These are phyloP conservation scores for Saprolegnia parasitica DNA, from an alignment of 352 stramenopile species.

Conservation along the genomic window DNA sequence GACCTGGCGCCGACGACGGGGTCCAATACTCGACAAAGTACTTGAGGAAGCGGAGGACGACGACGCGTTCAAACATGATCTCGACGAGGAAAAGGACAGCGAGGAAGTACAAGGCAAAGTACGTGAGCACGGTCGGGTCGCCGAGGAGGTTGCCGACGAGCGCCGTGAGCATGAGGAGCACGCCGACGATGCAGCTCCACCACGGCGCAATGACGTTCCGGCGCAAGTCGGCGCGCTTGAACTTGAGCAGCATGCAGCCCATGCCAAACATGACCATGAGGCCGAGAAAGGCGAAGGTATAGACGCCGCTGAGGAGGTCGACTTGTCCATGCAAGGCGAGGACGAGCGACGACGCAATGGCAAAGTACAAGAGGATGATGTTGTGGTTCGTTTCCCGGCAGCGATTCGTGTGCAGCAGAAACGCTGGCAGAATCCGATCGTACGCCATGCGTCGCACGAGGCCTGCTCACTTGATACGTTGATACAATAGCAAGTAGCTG, in stretches of 20 bases:
- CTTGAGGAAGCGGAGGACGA: constrained; percentile 20
- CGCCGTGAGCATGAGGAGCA: constrained; percentile 25
- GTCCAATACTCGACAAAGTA: constrained; percentile 3
- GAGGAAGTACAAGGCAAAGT: constrained; percentile 28
- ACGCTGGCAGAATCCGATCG: constrained; percentile 34
- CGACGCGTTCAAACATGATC: constrained; percentile 29
- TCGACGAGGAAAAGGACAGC: constrained; percentile 16
- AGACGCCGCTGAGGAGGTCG: constrained; percentile 47
- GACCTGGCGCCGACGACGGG: background rate
- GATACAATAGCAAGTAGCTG: background rate
- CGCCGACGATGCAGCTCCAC: constrained; percentile 29
- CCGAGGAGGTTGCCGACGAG: constrained; percentile 28
- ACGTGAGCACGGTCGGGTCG: constrained; percentile 27
- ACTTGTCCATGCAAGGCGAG: constrained; percentile 45
- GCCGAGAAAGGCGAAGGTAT: constrained; percentile 53
- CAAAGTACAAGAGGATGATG: constrained; percentile 42
- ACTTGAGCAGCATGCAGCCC: constrained; percentile 60
- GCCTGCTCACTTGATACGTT: background rate
- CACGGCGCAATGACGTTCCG: constrained; percentile 36
- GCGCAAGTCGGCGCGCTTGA: constrained; percentile 48
- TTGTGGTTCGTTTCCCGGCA: constrained; percentile 40
- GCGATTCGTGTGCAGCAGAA: constrained; percentile 33
- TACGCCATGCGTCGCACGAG: constrained; percentile 47
- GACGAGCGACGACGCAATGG: constrained; percentile 37
- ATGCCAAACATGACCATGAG: constrained; percentile 62